Base-by-base conservation (phyloP, 2,329 filamentous ascomycete genomes). In the Talaromyces sp. region DNA sequence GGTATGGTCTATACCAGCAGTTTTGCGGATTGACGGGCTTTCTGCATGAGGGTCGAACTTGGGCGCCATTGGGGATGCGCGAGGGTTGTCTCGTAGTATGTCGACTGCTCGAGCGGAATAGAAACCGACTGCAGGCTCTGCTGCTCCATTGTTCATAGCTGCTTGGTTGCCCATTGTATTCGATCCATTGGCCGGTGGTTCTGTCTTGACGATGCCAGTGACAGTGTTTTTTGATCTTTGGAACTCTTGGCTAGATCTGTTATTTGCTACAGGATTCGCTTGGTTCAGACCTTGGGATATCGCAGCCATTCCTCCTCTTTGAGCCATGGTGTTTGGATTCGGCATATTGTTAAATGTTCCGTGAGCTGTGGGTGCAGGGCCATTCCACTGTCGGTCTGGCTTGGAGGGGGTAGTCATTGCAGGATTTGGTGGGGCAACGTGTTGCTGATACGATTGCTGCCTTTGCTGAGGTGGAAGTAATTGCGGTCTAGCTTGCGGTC, bases 11-110 rank as follows among this genome's bases (percentile, higher is more conserved):
- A 97, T 84, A 2, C 93, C 93, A 0, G 90, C 89, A 0, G 93
- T 97, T 72, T 93, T 93, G 65, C 91, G 86, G 71, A 96, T 92
- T 0, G 92, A 95, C 0, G 93, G 92, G 65, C 88, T 91, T 69
- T 93, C 89, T 5, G 86, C 83, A 63, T 87, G 87, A 2, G 89
- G 89, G 68, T 93, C 89, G 74, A 93, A 93, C 25, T 82, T 79
- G 12, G 85, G 80, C 4, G 77, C 73, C 3, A 81, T 74, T 3
- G 75, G 71, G 37, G 78, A 76, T 9, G 72, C 77, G 66, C 80
- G 78, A 44, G 74, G 79, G 67, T 81, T 79, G 63, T 85, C 82
- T 5, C 84, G 80, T 5, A 88, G 72, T 62, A 82, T 79, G 61
- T 82, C 83, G 6, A 88, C 83, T 28, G 86, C 87, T 63, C 85